phyloP scores from a whole-genome alignment of 169 alveolate species.

The Pseudocohnilembus persalinus region DNA sequence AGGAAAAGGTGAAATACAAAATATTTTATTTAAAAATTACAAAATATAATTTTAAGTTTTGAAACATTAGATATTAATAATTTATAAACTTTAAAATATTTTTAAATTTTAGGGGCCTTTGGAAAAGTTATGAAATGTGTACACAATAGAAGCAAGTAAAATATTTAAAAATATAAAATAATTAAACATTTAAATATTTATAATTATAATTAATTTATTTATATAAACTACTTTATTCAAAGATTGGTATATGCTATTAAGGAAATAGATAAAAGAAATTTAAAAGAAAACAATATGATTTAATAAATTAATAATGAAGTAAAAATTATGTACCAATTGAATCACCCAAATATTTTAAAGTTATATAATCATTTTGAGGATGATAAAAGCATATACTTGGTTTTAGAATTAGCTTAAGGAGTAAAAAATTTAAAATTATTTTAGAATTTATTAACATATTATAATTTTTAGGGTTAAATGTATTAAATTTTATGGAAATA shows the following conservation, averaged over 20 bases:
- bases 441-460: background rate
- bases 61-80: no score
- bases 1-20: constrained; percentile 37
- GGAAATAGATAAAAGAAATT: constrained; percentile 80
- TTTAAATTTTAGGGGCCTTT: constrained; percentile 66
- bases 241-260: constrained; percentile 79
- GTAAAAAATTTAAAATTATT: constrained; percentile 2
- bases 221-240: background rate
- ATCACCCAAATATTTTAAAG: constrained; percentile 86
- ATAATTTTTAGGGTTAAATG: constrained; percentile 27
- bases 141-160: constrained; percentile 67
- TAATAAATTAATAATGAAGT: constrained; percentile 81
- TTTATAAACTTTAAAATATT: background rate
- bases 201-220: no score
- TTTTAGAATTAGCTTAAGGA: constrained; percentile 67
- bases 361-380: constrained; percentile 89
- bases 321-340: constrained; percentile 84
- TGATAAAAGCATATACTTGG: constrained; percentile 82
- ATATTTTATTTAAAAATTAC: constrained; percentile 46
- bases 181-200: background rate
- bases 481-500: constrained; percentile 45
- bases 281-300: constrained; percentile 66
- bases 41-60: background rate
- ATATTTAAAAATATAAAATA: no score
- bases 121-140: constrained; percentile 79